phyloP scores from a whole-genome alignment of 2,329 filamentous ascomycete genomes.

The Ascochyta pisi region DNA sequence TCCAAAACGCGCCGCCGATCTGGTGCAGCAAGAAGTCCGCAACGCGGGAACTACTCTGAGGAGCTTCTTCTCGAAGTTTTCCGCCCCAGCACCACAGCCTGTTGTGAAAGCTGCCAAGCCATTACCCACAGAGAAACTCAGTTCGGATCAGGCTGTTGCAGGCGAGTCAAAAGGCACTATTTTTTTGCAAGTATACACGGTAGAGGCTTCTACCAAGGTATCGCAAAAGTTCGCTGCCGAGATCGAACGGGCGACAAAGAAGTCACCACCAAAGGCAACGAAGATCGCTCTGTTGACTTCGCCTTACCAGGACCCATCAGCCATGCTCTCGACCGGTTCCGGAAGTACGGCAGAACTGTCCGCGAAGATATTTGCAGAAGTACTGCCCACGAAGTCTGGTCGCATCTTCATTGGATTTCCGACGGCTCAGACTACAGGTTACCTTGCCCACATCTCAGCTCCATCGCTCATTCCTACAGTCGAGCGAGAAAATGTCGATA shows the following conservation, averaged over 20 bases:
- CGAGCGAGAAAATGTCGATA: slow-evolving; percentile 93
- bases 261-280: slow-evolving; percentile 88
- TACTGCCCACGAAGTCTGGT: slow-evolving; percentile 86
- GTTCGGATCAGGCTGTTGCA: slow-evolving; percentile 68
- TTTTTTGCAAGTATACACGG: slow-evolving; percentile 87
- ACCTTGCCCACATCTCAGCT: slow-evolving; percentile 91
- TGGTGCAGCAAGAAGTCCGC: slow-evolving; percentile 45
- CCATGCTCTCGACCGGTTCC: slow-evolving; percentile 64
- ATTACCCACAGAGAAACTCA: slow-evolving; percentile 23
- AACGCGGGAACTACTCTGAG: slow-evolving; percentile 47
- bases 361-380: slow-evolving; percentile 85
- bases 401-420: slow-evolving; percentile 97
- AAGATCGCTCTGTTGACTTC: slow-evolving; percentile 88
- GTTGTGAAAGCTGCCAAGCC: slow-evolving; percentile 30
- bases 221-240: slow-evolving; percentile 77
- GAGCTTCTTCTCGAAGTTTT: slow-evolving; percentile 51
- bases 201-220: slow-evolving; percentile 79
- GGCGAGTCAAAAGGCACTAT: slow-evolving; percentile 77
- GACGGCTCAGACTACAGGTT: slow-evolving; percentile 94
- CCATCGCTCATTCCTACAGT: slow-evolving; percentile 97
- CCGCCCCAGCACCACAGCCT: slow-evolving; percentile 31
- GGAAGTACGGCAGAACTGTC: slow-evolving; percentile 61
- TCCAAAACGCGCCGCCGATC: slow-evolving; percentile 41
- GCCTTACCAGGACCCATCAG: slow-evolving; percentile 81
- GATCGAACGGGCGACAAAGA: slow-evolving; percentile 94